These are phyloP conservation scores for Nymphaea colorata DNA, from an alignment of 164 flowering plant genomes.

Conservation along the genomic window DNA sequence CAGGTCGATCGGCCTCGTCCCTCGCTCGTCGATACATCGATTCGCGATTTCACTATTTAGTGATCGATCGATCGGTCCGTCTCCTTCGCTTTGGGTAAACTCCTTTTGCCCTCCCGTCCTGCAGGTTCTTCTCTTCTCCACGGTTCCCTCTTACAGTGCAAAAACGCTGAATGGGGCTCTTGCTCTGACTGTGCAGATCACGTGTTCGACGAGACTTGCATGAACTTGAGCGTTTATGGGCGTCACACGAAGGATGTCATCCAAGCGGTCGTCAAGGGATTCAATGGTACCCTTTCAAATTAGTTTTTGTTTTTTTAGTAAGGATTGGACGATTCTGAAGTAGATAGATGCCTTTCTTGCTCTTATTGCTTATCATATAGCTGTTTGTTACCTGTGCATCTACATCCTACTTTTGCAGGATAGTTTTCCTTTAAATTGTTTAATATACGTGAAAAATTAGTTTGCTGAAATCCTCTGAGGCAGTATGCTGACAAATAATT, in stretches of 20 bases:
- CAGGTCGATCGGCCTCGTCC: too few species aligned
- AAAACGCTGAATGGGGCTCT: not conserved
- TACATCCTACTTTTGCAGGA: too few species aligned
- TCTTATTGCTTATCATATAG: too few species aligned
- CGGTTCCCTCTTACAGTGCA: not conserved
- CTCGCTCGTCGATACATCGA: too few species aligned
- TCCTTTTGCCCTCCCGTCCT: not conserved
- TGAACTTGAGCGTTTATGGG: conserved; percentile 50
- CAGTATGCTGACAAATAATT: too few species aligned
- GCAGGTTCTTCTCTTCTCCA: not conserved
- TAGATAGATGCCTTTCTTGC: too few species aligned
- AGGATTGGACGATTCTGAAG: not conserved
- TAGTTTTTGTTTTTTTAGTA: not conserved
- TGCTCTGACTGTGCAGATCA: conserved; percentile 26
- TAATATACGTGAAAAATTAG: too few species aligned
- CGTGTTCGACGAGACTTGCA: conserved; percentile 63
- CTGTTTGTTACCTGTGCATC: too few species aligned
- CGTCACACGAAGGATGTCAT: conserved; percentile 66
- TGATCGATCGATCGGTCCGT: not conserved
- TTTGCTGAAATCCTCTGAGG: too few species aligned
- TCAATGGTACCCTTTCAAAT: conserved; percentile 39
- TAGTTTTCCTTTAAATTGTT: too few species aligned
- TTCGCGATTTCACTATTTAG: too few species aligned
- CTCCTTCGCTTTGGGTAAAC: conserved; percentile 65
- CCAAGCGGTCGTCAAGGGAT: conserved; percentile 83